phyloP scores from a whole-genome alignment of 805 yeast species.

The Ogataea neopini region DNA sequence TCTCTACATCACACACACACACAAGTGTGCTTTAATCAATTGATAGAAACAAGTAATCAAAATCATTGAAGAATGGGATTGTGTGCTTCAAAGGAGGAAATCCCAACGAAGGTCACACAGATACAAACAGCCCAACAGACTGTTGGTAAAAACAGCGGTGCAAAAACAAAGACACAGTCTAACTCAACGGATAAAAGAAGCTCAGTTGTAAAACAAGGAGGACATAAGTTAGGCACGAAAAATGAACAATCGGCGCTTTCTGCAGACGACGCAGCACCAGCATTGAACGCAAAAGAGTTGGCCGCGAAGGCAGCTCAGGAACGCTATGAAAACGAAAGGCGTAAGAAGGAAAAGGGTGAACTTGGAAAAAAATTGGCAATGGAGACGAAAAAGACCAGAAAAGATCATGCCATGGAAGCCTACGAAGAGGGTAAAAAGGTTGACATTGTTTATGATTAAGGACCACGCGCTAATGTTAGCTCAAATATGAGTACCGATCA shows the following conservation, averaged over 20 bases:
- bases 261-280: not conserved
- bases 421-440: conserved; percentile 20
- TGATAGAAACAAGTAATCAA: no score
- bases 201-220: conserved; percentile 2
- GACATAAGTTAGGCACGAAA: conserved; percentile 21
- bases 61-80: conserved; percentile 23
- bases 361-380: conserved; percentile 29
- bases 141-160: not conserved
- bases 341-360: conserved; percentile 26
- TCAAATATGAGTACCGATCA: not conserved
- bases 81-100: conserved; percentile 29
- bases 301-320: conserved; percentile 34
- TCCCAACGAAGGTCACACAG: conserved; percentile 3
- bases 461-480: not conserved
- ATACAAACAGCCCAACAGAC: conserved; percentile 10
- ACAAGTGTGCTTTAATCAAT: no score
- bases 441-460: conserved; percentile 25
- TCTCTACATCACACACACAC: not conserved
- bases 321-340: conserved; percentile 19
- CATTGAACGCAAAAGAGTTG: conserved; percentile 25
- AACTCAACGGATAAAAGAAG: not conserved
- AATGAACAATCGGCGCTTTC: not conserved
- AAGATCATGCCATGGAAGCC: conserved; percentile 27
- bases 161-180: conserved; percentile 3
- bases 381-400: conserved; percentile 25